Evolutionary conservation across 1,284 basidiomycete genomes (phyloP), one percentile per base, ranked within the genome.

Genomic region (Ceratobasidium sp.): DNA sequence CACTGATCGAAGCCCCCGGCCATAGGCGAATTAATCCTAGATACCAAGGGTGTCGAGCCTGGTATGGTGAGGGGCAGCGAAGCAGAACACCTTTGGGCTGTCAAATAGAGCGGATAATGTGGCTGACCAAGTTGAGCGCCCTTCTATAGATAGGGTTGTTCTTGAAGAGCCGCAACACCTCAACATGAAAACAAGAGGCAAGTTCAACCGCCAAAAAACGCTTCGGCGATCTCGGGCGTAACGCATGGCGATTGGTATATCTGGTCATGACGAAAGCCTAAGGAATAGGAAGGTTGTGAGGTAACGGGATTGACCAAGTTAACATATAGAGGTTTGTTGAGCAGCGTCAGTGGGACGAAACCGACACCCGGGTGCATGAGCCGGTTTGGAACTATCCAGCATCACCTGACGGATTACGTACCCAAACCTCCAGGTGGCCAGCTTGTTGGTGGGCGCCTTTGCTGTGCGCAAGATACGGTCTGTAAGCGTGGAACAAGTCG

Each of bases 1-100:
- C 43, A n/a, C 43, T 48, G 43, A 63, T 63, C 61, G 61, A 63
- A 63, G 61, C 19, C 27, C 24, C 9, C 27, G 41, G 43, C 61
- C 61, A 63, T 41, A 43, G 24, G 61, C 43, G 27, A 48, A 31
- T 3, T 43, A 48, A 19, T 48, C 61, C 43, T 31, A 63, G 43
- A 63, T 31, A 19, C n/a, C 61, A 37, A 29, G 46, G 48, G 4
- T 7, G n/a, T 24, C n/a, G 41, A 24, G 41, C 43, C 24, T 46
- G 43, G 43, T 48, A 46, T 16, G 29, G 22, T 29, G 61, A 63
- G 41, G 54, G 34, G 37, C 37, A 13, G n/a, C 31, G 54, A 58
- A 34, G 29, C n/a, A 16, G 8, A 34, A 58, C 16, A 31, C 54
- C 34, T 58, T 29, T 58, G 54, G 27, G 54, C 16, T 58, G 29